Base-by-base conservation (phyloP, 768 basidiomycete genomes). In the Nidularia pulvinata region DNA sequence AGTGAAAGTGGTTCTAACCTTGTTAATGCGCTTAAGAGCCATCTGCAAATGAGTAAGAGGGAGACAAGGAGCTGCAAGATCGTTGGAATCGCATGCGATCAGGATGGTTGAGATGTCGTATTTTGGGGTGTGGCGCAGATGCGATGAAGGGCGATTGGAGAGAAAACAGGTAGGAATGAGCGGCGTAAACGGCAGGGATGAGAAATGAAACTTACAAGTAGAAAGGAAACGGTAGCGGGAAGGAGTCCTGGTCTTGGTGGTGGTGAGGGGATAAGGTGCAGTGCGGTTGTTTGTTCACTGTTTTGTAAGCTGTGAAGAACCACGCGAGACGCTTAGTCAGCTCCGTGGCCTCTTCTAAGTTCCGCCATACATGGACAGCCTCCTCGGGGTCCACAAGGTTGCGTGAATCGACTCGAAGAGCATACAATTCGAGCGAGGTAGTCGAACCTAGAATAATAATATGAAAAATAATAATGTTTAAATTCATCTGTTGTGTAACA, bases 11-110 rank as follows among this genome's bases (percentile, higher is more conserved):
- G 49, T 54, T 57, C 66, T 43, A 57, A 93, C 95, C 91, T 97
- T 98, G 89, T 96, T 96, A 80, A 98, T 98, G 83, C 96, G 96
- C 83, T 96, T 97, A 62, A 97, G 83, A 67, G 96, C 95, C 96
- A 98, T 98, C 64, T 63, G 57, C 52, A 55, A 63, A 57, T 53
- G 65, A 69, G 55, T 49, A 57, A 46, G 59, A 64, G 61, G 61
- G 55, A 57, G 60, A 60, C 58, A 57, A 69, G 62, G 65, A 65
- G 63, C 68, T 68, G 59, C 25, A 55, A 58, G 58, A 62, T 60
- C 66, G 61, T 63, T 62, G 59, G 62, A 70, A 77, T 78, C 74
- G 75, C 70, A 71, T 66, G 59, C 69, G 74, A 78, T 77, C 75
- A 72, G 62, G 57, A 60, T 57, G 65, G 68, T 69, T 55, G 55